These are phyloP conservation scores for Bauhinia variegata DNA, from an alignment of 306 rosid species.

Conservation along the genomic window DNA sequence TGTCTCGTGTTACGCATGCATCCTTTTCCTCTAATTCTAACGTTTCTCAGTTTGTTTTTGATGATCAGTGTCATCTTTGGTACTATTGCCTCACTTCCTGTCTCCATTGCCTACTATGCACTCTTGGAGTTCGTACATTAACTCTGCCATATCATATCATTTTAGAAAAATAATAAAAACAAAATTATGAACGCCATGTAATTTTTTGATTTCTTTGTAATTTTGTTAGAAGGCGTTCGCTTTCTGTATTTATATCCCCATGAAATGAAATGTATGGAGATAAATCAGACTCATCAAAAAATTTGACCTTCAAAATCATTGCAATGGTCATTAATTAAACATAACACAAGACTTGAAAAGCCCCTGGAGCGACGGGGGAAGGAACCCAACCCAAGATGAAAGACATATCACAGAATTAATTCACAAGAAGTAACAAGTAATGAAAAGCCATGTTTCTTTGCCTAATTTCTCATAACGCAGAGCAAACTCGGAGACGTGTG, in stretches of 20 bases:
- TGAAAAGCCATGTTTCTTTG: constrained; percentile 27
- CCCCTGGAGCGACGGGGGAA: too few relatives aligned
- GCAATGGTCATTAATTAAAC: too few relatives aligned
- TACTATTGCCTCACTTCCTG: constrained; percentile 74
- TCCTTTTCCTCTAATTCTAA: too few relatives aligned
- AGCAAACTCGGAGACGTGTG: constrained; percentile 23
- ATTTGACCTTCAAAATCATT: neutral
- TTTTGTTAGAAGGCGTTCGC: neutral
- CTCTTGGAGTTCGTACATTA: constrained; percentile 59
- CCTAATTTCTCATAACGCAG: constrained; percentile 3
- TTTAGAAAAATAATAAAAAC: neutral
- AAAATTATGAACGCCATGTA: neutral
- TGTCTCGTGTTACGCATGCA: too few relatives aligned
- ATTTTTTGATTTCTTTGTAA: constrained; percentile 28
- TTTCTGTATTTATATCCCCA: constrained; percentile 1
- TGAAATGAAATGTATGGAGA: too few relatives aligned
- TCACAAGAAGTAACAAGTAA: neutral
- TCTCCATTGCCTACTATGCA: constrained; percentile 68
- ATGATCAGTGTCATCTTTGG: constrained; percentile 87
- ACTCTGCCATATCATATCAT: neutral
- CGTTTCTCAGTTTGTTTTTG: too few relatives aligned
- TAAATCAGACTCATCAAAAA: too few relatives aligned
- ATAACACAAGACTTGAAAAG: too few relatives aligned
- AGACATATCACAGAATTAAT: too few relatives aligned
- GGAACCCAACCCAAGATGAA: too few relatives aligned